Percentiles rank a stretch among this genome's conserved stretches.
Conservation (phyloP, 148 eudicot genomes). For the Fagopyrum tataricum region DNA sequence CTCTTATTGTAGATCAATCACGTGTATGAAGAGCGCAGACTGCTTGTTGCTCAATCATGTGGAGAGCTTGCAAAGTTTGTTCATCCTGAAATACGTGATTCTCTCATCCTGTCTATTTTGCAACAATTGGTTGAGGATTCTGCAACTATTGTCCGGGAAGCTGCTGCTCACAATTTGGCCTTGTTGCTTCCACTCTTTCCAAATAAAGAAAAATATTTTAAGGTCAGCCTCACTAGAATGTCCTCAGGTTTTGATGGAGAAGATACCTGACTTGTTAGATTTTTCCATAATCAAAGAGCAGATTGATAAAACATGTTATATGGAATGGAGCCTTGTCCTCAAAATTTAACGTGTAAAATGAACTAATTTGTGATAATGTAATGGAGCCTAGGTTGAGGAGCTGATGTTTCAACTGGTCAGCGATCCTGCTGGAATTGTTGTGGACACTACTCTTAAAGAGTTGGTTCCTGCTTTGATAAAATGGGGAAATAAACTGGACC, state of each 20-base stretch:
- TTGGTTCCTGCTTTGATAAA: slow-evolving; percentile 73
- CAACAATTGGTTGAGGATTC: slow-evolving; percentile 97
- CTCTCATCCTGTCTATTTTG: slow-evolving; percentile 89
- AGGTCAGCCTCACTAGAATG: slow-evolving; percentile 99
- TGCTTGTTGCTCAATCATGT: slow-evolving; percentile 99
- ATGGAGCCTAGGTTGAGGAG: slow-evolving; percentile 73
- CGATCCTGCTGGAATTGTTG: slow-evolving; percentile 93
- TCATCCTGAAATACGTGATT: slow-evolving; percentile 97
- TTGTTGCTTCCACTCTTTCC: slow-evolving; percentile 98
- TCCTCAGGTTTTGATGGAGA: slow-evolving; percentile 97
- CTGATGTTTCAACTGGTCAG: slow-evolving; percentile 91
- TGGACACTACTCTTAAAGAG: slow-evolving; percentile 80
- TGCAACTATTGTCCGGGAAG: slow-evolving; percentile 94
- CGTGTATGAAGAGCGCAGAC: slow-evolving; percentile 93
- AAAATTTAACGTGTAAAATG: background rate
- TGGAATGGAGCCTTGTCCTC: slow-evolving; percentile 49
- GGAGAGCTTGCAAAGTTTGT: slow-evolving; percentile 97
- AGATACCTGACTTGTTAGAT: slow-evolving; percentile 93
- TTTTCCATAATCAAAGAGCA: slow-evolving; percentile 87
- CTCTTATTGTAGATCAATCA: slow-evolving; percentile 71
- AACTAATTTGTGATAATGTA: background rate
- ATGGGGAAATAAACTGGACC: slow-evolving; percentile 86
- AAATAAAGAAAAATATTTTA: slow-evolving; percentile 91
- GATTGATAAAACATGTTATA: slow-evolving; percentile 62
- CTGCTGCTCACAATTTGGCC: slow-evolving; percentile 96